Evolutionary conservation across 2,329 filamentous ascomycete species (phyloP), one percentile per base, ranked within the genome.

Genomic region (Emmonsiellopsis sp.): DNA sequence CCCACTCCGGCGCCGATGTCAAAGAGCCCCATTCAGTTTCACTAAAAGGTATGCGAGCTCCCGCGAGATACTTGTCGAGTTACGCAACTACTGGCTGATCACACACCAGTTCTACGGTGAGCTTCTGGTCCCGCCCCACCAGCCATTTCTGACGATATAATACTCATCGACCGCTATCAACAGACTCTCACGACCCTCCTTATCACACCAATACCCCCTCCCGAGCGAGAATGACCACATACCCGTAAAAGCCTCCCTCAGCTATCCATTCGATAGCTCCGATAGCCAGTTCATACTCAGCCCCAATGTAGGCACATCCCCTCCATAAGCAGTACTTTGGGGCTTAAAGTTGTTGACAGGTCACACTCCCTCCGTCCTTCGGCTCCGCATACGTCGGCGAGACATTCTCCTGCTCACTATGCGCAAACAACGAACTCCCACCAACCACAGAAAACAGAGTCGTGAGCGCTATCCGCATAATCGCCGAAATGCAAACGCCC

Each of bases 371-470:
- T 8, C 85, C 90, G 13, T 86, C 89, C 0, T 97, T 98, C 68
- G 92, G 91, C 44, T 92, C 89, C 10, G 91, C 92, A 7, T 96
- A 96, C 68, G 92, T 97, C 16, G 93, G 93, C 62, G 91, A 97
- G 74, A 89, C 86, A 0, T 97, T 98, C 72, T 85, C 86, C 59
- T 98, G 93, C 72, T 95, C 92, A 1, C 79, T 97, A 20, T 95
- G 91, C 72, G 91, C 88, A n/a, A 96, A 95, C 75, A 92, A 96
- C 67, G 92, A 97, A 65, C 70, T 84, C 1, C 62, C 68, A 16
- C 59, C 70, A 7, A 64, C 68, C 30, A 66, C 71, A 7, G 64
- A 66, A 5, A 65, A 68, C 3, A 69, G 72, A 56, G 73, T 72
- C 45, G 83, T 95, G 41, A 85, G 83, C 57, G 87, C 87, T 54